These are phyloP conservation scores for Debaryomyces castellii DNA, from an alignment of 805 yeast genomes.

Conservation along the genomic window DNA sequence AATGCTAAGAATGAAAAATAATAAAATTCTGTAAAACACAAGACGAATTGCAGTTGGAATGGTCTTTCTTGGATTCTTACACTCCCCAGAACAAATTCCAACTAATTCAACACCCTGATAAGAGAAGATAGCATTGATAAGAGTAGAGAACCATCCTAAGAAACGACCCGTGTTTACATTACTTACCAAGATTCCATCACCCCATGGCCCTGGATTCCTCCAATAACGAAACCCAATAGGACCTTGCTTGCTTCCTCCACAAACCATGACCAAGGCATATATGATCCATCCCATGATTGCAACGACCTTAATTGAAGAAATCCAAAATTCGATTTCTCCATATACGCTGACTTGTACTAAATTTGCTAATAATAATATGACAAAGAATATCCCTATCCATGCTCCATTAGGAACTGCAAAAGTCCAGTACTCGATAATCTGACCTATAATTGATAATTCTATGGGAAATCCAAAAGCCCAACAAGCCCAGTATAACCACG, in stretches of 20 bases:
- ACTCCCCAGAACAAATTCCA: slow-evolving; percentile 39
- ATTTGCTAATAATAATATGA: slow-evolving; percentile 28
- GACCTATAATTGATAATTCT: slow-evolving; percentile 32
- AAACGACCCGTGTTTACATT: slow-evolving; percentile 20
- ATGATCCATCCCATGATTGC: slow-evolving; percentile 37
- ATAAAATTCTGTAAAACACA: slow-evolving; percentile 42
- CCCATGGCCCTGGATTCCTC: neutral
- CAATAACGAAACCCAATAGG: slow-evolving; percentile 24
- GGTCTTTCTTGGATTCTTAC: slow-evolving; percentile 34
- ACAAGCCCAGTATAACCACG: slow-evolving; percentile 42
- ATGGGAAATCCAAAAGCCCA: slow-evolving; percentile 37
- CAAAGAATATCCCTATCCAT: slow-evolving; percentile 35
- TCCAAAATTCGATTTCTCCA: slow-evolving; percentile 35
- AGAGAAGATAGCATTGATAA: slow-evolving; percentile 36
- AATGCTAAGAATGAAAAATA: slow-evolving; percentile 36
- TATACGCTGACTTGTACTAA: slow-evolving; percentile 37
- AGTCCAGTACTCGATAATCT: slow-evolving; percentile 31
- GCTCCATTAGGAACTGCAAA: slow-evolving; percentile 32
- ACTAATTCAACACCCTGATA: slow-evolving; percentile 39
- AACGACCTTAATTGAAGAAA: slow-evolving; percentile 31
- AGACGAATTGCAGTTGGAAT: slow-evolving; percentile 43
- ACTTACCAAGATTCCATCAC: slow-evolving; percentile 22
- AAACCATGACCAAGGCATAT: slow-evolving; percentile 32
- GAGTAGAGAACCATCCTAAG: slow-evolving; percentile 36
- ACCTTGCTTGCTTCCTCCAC: slow-evolving; percentile 41